phyloP scores from a whole-genome alignment of 257 asterid genomes.

The Nicotiana noctiflora region DNA sequence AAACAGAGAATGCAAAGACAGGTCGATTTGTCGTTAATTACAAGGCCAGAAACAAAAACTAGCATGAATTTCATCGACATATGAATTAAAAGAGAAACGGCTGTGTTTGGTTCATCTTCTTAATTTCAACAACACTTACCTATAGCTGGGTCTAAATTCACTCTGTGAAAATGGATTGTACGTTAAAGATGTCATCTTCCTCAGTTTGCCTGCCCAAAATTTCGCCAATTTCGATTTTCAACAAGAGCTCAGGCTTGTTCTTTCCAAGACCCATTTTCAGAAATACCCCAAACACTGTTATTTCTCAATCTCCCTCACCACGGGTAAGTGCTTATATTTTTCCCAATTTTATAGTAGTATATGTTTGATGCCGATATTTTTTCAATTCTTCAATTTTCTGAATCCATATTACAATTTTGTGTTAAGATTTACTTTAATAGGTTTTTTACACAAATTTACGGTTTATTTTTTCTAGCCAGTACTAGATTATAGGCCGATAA shows the following conservation, averaged over 20 bases:
- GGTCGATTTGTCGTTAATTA: background rate
- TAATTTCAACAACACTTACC: no score
- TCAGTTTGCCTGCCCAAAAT: background rate
- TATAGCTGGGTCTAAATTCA: background rate
- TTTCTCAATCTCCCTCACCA: background rate
- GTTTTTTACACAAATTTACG: no score
- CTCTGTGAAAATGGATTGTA: background rate
- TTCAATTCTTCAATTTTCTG: background rate
- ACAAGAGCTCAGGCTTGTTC: background rate
- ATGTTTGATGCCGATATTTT: background rate
- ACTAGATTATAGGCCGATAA: no score
- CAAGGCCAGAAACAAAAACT: background rate
- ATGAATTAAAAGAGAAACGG: background rate
- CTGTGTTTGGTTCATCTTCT: no score
- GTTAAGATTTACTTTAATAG: no score
- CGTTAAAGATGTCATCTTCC: background rate
- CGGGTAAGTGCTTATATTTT: background rate
- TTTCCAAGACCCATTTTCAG: background rate
- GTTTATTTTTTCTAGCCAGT: no score
- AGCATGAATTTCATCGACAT: background rate
- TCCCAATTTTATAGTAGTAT: background rate
- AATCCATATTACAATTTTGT: no score
- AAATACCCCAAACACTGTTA: background rate
- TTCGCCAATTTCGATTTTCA: background rate
- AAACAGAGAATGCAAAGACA: background rate